Percentiles rank a stretch among this genome's conserved stretches.
Conservation (phyloP, 208 protist species). For the Leishmania braziliensis region DNA sequence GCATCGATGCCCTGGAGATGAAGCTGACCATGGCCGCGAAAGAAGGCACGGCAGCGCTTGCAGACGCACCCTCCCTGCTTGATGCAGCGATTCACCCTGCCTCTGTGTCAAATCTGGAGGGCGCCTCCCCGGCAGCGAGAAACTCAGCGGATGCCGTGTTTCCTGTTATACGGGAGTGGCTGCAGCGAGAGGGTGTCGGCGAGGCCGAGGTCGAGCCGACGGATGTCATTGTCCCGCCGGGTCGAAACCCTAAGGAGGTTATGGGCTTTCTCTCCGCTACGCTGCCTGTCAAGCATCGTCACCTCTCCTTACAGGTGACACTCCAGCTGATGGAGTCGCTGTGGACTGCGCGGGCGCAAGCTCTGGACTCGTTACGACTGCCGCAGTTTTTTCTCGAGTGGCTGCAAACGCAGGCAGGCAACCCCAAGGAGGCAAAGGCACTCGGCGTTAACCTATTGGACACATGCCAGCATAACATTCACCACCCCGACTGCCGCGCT, state of each 20-base stretch:
- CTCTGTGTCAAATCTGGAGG: not conserved
- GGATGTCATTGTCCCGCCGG: slow-evolving; percentile 61
- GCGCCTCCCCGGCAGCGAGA: not conserved
- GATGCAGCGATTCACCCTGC: not conserved
- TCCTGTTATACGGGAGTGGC: slow-evolving; percentile 67
- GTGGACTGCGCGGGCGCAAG: slow-evolving; percentile 52
- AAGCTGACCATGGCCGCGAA: not conserved
- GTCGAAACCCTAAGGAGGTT: slow-evolving; percentile 50
- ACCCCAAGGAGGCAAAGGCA: slow-evolving; percentile 38
- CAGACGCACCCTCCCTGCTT: not conserved
- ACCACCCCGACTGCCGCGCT: slow-evolving; percentile 71
- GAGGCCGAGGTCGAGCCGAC: slow-evolving; percentile 64
- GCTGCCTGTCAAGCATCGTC: slow-evolving; percentile 64
- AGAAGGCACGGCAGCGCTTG: not conserved
- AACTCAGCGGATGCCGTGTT: slow-evolving; percentile 4
- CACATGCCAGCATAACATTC: slow-evolving; percentile 58
- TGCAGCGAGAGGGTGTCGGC: slow-evolving; percentile 62
- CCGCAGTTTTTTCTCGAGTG: slow-evolving; percentile 67
- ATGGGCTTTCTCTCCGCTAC: slow-evolving; percentile 61
- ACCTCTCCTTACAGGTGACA: slow-evolving; percentile 46
- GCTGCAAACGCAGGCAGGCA: slow-evolving; percentile 56
- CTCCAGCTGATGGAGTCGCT: slow-evolving; percentile 55
- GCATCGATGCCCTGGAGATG: slow-evolving; percentile 44
- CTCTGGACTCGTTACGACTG: slow-evolving; percentile 29
- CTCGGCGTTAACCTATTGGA: slow-evolving; percentile 75